phyloP scores from a whole-genome alignment of 1,284 basidiomycete species.

The Hymenochaete sp. region DNA sequence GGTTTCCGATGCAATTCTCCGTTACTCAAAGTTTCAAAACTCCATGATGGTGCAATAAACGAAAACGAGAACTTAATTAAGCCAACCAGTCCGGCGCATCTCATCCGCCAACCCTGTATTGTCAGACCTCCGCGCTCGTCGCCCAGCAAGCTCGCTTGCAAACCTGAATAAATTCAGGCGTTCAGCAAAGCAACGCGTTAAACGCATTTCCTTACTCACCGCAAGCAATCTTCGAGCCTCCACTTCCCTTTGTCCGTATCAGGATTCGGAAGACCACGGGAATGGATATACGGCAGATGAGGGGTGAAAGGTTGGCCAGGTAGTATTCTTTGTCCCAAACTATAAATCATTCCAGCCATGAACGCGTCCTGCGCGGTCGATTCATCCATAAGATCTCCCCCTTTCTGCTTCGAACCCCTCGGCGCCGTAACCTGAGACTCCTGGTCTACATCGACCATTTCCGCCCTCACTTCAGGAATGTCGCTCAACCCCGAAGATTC shows the following conservation, averaged over 20 bases:
- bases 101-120: conserved; percentile 66
- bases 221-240: conserved; percentile 68
- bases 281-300: too few relatives aligned
- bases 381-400: conserved; percentile 44
- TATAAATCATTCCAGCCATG: conserved; percentile 73
- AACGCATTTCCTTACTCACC: conserved; percentile 34
- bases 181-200: conserved; percentile 65
- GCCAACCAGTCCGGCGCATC: conserved; percentile 64
- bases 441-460: conserved; percentile 14
- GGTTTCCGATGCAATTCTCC: too few relatives aligned
- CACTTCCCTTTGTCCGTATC: conserved; percentile 45
- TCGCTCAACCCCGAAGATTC: conserved; percentile 17
- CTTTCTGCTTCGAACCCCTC: conserved; percentile 9
- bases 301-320: conserved; percentile 68
- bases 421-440: conserved; percentile 53
- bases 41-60: too few relatives aligned
- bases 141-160: conserved; percentile 66
- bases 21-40: too few relatives aligned
- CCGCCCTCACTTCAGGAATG: conserved; percentile 18
- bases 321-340: conserved; percentile 53
- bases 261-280: too few relatives aligned
- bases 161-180: conserved; percentile 56
- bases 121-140: conserved; percentile 48
- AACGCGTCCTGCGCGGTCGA: conserved; percentile 72
- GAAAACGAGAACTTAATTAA: too few relatives aligned